Percentiles rank a stretch among this genome's conserved stretches.
Conservation (phyloP, 768 basidiomycete genomes). For the Lactarius evosmus region DNA sequence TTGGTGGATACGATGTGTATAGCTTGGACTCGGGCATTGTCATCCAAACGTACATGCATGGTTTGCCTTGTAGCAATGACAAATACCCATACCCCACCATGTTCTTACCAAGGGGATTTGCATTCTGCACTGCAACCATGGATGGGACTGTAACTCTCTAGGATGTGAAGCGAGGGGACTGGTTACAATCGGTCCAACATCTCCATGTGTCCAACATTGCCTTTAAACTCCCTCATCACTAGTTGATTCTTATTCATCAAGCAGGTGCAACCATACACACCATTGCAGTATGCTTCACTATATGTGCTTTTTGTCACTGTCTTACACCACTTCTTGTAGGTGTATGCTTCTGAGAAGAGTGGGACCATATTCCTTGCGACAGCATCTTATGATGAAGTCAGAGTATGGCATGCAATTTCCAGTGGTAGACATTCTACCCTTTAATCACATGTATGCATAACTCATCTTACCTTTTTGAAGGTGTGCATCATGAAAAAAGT, state of each 20-base stretch:
- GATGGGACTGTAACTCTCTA: slow-evolving; percentile 1
- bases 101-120: not conserved
- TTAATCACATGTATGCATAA: no score
- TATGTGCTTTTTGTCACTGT: no score
- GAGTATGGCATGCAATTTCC: not conserved
- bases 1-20: not conserved
- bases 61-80: not conserved
- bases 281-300: not conserved
- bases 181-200: slow-evolving; percentile 1
- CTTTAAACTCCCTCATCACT: not conserved
- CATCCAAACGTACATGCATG: not conserved
- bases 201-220: not conserved
- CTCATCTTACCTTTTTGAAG: no score
- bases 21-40: slow-evolving; percentile 7
- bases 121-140: not conserved
- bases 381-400: not conserved
- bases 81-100: not conserved
- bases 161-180: not conserved
- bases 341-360: not conserved
- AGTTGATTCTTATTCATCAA: not conserved
- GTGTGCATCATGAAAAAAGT: no score
- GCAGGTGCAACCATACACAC: not conserved
- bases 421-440: not conserved
- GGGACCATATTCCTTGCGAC: not conserved
- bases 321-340: not conserved